These are phyloP conservation scores for Colletotrichum sidae DNA, from an alignment of 2,329 filamentous ascomycete species.

Conservation along the genomic window DNA sequence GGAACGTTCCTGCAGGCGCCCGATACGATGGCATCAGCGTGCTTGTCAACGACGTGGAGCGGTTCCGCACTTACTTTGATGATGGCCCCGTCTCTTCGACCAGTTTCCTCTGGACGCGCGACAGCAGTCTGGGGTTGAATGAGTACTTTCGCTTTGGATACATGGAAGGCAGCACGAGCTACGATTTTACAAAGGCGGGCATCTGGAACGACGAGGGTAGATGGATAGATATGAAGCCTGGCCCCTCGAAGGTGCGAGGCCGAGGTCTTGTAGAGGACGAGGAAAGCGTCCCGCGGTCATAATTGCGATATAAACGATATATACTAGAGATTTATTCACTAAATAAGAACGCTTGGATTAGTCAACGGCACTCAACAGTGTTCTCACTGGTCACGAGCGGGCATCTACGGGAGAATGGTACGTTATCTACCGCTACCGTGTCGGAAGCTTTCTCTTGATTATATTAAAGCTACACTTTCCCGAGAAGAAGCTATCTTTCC, in stretches of 20 bases:
- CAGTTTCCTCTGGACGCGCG: constrained; percentile 70
- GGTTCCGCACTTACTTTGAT: constrained; percentile 78
- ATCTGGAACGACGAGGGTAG: constrained; percentile 72
- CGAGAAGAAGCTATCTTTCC: too few species aligned
- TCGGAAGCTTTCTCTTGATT: too few species aligned
- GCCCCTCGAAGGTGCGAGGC: constrained; percentile 61
- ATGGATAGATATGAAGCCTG: constrained; percentile 75
- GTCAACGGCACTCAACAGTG: too few species aligned
- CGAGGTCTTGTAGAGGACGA: constrained; percentile 41
- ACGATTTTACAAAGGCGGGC: constrained; percentile 82
- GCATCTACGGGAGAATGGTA: too few species aligned
- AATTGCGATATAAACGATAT: constrained; percentile 6
- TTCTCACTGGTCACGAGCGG: too few species aligned
- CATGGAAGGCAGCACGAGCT: constrained; percentile 72
- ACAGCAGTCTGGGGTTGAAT: constrained; percentile 57
- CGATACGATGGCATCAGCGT: constrained; percentile 82
- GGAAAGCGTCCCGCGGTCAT: constrained; percentile 40
- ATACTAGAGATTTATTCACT: constrained; percentile 12
- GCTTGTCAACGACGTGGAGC: constrained; percentile 87
- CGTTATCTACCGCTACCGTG: too few species aligned
- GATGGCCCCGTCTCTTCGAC: constrained; percentile 58
- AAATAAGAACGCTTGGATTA: not conserved
- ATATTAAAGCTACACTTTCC: too few species aligned
- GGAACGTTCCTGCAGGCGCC: constrained; percentile 57
- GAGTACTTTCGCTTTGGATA: constrained; percentile 86